Evolutionary conservation across 23 red algal genomes (phyloP), one percentile per base, ranked within the genome.

Genomic region (Gracilaria caudata): DNA sequence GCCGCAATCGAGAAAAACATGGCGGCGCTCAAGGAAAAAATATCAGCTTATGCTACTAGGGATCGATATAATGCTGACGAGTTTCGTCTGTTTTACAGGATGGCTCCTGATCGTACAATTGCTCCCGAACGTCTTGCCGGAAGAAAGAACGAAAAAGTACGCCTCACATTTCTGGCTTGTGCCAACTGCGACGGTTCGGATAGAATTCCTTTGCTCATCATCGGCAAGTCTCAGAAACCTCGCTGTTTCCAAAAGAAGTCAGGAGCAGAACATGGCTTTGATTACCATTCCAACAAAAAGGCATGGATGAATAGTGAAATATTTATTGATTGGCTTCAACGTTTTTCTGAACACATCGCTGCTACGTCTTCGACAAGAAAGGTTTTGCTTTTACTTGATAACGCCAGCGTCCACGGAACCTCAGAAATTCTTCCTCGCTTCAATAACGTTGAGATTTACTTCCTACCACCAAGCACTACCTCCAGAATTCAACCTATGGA

Each of bases 401-500:
- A 77, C 72, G 25, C 25, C 11, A 35, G 28, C 45, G 11, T 4
- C 16, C 34, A 86, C 13, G 61, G 82, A 16, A 86, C 30, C 16
- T 0, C 19, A 16, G 43, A 33, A 16, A 39, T 43, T 1, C 12
- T 74, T 53, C 82, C 82, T 17, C 1, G 11, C 13, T 26, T 75
- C 24, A 9, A 20, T 16, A 73, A 72, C 47, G 63, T 75, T 8
- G 25, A 53, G 21, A 23, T 86, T 7, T 24, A 24, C 3, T 86
- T 56, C 51, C 29, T 86, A 9, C 64, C 82, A 17, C 39, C 82
- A 4, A 86, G 49, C 64, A 72, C 61, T 5, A 86, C 61, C 39
- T 86, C 82, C 16, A 86, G 74, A 75, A 51, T 86, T 23, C 63
- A 86, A 37, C 64, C 61, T 19, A 86, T 73, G 82, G 64, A 86